Percentiles rank a stretch among this genome's conserved stretches.
Evolutionary conservation across 306 rosid species (phyloP).

Genomic region (Cucurbita moschata): DNA sequence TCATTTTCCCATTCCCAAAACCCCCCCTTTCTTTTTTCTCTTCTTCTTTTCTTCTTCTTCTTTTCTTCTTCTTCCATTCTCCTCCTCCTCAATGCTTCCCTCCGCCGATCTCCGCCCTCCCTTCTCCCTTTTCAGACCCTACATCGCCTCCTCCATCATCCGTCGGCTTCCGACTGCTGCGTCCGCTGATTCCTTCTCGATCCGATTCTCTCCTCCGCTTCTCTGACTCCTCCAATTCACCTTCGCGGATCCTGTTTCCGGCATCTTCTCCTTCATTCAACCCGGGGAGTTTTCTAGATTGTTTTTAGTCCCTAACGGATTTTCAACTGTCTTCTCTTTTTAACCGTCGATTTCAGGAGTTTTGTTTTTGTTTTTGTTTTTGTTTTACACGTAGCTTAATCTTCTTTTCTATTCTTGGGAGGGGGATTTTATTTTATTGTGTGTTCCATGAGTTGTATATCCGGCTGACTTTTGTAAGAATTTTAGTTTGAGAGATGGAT

Average conservation of each 20-base stretch:
- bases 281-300: not conserved
- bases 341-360: not conserved
- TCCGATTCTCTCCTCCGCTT: conserved; percentile 15
- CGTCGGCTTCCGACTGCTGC: conserved; percentile 15
- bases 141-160: not conserved
- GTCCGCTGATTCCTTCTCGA: conserved; percentile 13
- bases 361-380: not conserved
- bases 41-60: too few relatives aligned
- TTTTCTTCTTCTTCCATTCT: conserved; percentile 9
- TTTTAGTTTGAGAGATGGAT: not conserved
- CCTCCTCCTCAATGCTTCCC: conserved; percentile 17
- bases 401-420: not conserved
- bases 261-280: not conserved
- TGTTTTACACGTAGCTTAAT: not conserved
- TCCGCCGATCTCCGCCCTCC: not conserved
- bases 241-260: not conserved
- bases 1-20: too few relatives aligned
- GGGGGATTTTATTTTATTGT: not conserved
- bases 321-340: not conserved
- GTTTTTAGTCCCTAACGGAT: not conserved
- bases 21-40: too few relatives aligned
- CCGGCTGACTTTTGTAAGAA: not conserved
- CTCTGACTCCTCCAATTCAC: not conserved
- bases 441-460: not conserved
- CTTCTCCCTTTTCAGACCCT: not conserved